Evolutionary conservation across 106 monocot genomes (phyloP).

Genomic region (Allium fistulosum): DNA sequence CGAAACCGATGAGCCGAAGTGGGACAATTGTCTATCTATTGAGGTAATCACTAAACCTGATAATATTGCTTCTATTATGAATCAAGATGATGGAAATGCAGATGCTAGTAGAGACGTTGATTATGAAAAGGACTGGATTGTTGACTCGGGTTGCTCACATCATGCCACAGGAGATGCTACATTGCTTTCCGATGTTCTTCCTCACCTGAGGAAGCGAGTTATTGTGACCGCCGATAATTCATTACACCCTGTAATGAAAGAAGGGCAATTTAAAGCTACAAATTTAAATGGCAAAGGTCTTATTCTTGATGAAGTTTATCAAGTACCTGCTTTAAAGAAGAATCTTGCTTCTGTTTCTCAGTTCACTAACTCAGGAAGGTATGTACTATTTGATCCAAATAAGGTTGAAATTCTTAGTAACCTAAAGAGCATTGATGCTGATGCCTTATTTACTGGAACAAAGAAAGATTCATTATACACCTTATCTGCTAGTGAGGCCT

Average conservation of each 20-base stretch:
- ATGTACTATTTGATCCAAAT: conserved; percentile 6
- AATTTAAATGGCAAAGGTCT: background rate
- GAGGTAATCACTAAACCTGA: background rate
- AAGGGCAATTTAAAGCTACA: background rate
- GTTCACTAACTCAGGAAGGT: conserved; percentile 10
- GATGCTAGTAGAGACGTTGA: background rate
- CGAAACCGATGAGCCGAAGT: background rate
- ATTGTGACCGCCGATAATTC: conserved; percentile 8
- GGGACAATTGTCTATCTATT: conserved; percentile 1
- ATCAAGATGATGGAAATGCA: background rate
- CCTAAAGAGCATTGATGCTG: background rate
- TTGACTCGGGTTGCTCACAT: conserved; percentile 13
- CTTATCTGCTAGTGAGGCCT: background rate
- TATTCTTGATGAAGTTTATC: conserved; percentile 5
- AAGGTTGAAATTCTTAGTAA: conserved; percentile 3
- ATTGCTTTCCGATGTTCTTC: conserved; percentile 7
- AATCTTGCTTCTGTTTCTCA: conserved; percentile 9
- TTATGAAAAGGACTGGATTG: conserved; percentile 5
- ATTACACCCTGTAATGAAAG: conserved; percentile 2
- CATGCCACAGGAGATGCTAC: conserved; percentile 4
- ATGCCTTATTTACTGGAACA: background rate
- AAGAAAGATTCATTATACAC: conserved; percentile 6
- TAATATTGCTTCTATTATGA: background rate
- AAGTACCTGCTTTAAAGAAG: conserved; percentile 9
- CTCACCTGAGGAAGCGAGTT: background rate